Percentiles rank a stretch among this genome's conserved stretches.
Conservation (phyloP, 169 alveolate species). For the Eimeria necatrix region DNA sequence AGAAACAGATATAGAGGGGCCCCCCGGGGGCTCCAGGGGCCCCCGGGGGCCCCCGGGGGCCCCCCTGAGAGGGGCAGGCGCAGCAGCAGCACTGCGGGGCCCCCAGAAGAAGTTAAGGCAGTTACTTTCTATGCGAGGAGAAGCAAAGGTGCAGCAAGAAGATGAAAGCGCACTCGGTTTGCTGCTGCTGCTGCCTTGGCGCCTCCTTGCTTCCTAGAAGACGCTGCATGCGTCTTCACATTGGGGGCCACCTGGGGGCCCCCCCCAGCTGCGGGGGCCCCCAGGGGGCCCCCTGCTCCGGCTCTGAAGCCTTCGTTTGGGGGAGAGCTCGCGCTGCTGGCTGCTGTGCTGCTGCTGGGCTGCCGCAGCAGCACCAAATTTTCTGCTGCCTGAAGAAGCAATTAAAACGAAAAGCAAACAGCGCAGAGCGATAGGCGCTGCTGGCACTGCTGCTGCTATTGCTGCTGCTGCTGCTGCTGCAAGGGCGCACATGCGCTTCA, state of each 20-base stretch:
- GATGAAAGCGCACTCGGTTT: too few species aligned
- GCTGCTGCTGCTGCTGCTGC: too few species aligned
- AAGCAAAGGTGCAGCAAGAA: too few species aligned
- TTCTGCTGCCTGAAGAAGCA: conserved; percentile 23
- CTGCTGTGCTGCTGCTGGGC: conserved; percentile 49
- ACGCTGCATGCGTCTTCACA: conserved; percentile 8
- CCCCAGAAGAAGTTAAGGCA: too few species aligned
- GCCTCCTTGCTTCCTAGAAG: background rate
- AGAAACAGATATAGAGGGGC: background rate
- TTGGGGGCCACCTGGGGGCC: conserved; percentile 10
- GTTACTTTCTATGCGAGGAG: too few species aligned
- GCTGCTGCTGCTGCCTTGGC: background rate
- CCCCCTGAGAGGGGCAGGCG: too few species aligned
- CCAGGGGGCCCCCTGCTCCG: conserved; percentile 36
- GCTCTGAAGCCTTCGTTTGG: conserved; percentile 11
- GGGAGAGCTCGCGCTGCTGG: conserved; percentile 33
- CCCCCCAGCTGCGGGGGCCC: conserved; percentile 18
- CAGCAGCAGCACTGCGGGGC: background rate
- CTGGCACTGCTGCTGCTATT: too few species aligned
- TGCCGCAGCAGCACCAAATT: background rate
- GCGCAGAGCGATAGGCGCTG: background rate
- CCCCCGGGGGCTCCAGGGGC: too few species aligned
- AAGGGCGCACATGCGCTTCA: too few species aligned
- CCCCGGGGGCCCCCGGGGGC: too few species aligned
- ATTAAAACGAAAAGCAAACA: background rate